Base-by-base conservation (phyloP, 371 early-diverging fungal species). In the Capniomyces stellatus region DNA sequence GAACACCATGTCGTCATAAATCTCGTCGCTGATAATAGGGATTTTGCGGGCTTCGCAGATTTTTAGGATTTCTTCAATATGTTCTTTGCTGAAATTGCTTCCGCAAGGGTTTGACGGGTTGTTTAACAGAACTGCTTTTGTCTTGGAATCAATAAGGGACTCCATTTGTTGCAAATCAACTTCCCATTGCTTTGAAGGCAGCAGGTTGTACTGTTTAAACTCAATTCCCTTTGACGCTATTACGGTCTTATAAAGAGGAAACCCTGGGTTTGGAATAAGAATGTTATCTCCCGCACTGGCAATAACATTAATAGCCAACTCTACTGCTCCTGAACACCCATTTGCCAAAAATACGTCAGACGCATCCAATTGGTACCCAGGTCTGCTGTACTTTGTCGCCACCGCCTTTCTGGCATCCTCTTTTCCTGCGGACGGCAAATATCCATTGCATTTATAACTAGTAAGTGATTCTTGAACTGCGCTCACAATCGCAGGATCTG, bases 41-140 rank as follows among this genome's bases (percentile, higher is more conserved):
- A 92, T 59, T 59, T 75, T 74, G 63, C 84, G 75, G 44, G 73
- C 75, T 57, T 85, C 85, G 52, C 85, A 85, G 4, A 89, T 66
- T 1, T 59, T 71, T 48, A 89, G 59, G 39, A 90, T 78, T 30
- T 73, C 79, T 42, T 70, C 58, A 27, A 92, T 64, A 59, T 90
- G 91, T 24, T 75, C 67, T 28, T 74, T 68, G 29, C 79, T 70
- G 57, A 77, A 92, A 15, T 86, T 87, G 18, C 89, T 89, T 8
- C 92, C 92, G 60, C 92, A 92, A 2, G 91, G 90, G 69, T 91
- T 89, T 30, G 85, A 85, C 27, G 86, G 84, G 59, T 90, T 92
- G 77, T 90, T 90, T 63, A 91, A 75, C 35, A 91, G 58, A 40
- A 90, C 79, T 3, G 79, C 79, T 2, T 77, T 77, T 2, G 91